Evolutionary conservation across 768 basidiomycete species (phyloP).

Genomic region (Leucosporidium creatinivorum): DNA sequence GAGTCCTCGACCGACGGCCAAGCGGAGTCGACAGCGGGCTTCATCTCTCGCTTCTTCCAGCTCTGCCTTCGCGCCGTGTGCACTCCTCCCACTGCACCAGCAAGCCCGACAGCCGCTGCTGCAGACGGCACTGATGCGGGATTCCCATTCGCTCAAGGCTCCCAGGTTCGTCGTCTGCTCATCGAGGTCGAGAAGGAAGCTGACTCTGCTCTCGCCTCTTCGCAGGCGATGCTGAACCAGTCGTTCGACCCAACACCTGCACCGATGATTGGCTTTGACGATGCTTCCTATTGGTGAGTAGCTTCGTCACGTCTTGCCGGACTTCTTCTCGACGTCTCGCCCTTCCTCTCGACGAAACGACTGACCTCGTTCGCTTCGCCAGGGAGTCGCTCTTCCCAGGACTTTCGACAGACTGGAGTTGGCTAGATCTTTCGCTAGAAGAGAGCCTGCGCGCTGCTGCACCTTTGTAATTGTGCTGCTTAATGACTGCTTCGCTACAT

Average conservation of each 20-base stretch:
- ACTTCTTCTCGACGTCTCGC: too few species aligned
- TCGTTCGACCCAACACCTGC: background rate
- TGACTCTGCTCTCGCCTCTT: background rate
- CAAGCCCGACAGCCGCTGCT: background rate
- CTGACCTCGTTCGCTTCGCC: too few species aligned
- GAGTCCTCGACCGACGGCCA: slow-evolving; percentile 11
- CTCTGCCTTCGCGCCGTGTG: slow-evolving; percentile 19
- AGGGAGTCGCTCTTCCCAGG: slow-evolving; percentile 20
- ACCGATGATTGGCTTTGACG: background rate
- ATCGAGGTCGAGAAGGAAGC: background rate
- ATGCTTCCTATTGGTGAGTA: slow-evolving; percentile 14
- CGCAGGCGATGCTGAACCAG: background rate
- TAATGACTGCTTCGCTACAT: too few species aligned
- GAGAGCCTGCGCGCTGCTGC: too few species aligned
- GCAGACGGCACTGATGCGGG: background rate
- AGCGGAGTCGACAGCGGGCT: slow-evolving; percentile 16
- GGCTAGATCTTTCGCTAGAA: slow-evolving; percentile 6
- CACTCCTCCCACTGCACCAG: slow-evolving; percentile 1
- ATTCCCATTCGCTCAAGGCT: background rate
- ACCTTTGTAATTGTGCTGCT: too few species aligned
- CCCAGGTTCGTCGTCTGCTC: background rate
- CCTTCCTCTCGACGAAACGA: too few species aligned
- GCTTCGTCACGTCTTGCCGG: too few species aligned
- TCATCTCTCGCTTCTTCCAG: slow-evolving; percentile 29
- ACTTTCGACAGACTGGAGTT: slow-evolving; percentile 15